Evolutionary conservation across 805 yeast genomes (phyloP), one percentile per base, ranked within the genome.

Genomic region (Yamadazyma nakazawae): DNA sequence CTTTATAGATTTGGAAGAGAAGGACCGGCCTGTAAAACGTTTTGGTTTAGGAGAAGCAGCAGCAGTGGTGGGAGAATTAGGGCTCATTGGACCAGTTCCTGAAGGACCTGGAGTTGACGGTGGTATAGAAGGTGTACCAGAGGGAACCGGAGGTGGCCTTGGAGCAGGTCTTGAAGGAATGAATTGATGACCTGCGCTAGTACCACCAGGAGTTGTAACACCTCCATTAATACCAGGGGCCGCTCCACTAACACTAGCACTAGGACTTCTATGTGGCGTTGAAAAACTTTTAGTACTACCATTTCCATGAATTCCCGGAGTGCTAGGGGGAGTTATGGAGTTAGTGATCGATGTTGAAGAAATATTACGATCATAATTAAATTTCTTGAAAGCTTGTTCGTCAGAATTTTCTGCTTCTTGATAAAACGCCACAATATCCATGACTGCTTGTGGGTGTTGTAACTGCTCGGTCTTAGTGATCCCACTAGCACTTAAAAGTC

Each of bases 401-500:
- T 74, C 77, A 2, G 68, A 59, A 48, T 70, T 69, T 37, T 73
- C 77, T 8, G 68, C 60, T 54, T 82, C 85, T 58, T 83, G 88
- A 64, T 89, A 89, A 61, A 89, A 89, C 37, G 88, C 89, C 24
- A 89, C 89, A 49, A 88, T 90, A 58, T 89, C 96, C 76, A 85
- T 85, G 5, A 94, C 96, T 1, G 96, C 97, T 63, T 88, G 91
- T 1, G 97, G 97, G 64, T 94, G 88, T 51, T 85, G 87, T 60
- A 84, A 84, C 67, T 89, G 96, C 58, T 94, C 99, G 52, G 80
- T 85, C 52, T 79, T 82, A 5, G 96, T 81, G 49, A 94, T 90
- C 44, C 97, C 97, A 57, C 90, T 85, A 1, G 94, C 87, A 11
- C 84, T 77, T 44, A 94, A 74, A 31, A 91, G 72, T 51, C 80